Percentiles rank a stretch among this genome's conserved stretches.
Conservation (phyloP, 1,284 basidiomycete genomes). For the Xanthoconium separans region DNA sequence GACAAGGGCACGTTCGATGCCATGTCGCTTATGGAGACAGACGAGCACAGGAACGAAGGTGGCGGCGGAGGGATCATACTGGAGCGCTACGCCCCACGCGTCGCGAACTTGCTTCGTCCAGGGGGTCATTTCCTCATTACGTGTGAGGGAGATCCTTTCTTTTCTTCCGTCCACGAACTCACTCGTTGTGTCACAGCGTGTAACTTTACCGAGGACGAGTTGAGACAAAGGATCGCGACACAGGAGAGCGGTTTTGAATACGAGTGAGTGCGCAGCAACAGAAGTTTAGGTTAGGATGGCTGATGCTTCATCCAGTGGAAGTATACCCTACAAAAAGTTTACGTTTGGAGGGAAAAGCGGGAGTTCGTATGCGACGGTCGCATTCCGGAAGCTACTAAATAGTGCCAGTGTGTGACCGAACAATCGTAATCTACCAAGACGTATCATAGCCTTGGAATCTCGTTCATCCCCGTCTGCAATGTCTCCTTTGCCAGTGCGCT, state of each 20-base stretch:
- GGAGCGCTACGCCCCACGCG: conserved; percentile 60
- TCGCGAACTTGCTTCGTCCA: conserved; percentile 57
- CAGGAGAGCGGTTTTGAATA: conserved; percentile 52
- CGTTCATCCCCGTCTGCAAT: conserved; percentile 58
- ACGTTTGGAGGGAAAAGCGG: conserved; percentile 78
- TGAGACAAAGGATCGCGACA: conserved; percentile 57
- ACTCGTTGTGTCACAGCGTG: conserved; percentile 52
- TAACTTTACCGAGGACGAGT: conserved; percentile 87
- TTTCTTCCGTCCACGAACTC: not conserved
- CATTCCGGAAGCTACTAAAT: conserved; percentile 53
- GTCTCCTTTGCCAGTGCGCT: conserved; percentile 65
- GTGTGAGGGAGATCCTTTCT: conserved; percentile 49
- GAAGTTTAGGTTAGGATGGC: not conserved
- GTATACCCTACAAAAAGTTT: conserved; percentile 68
- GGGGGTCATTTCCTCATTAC: conserved; percentile 83
- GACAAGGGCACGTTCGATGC: conserved; percentile 89
- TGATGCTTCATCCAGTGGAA: conserved; percentile 47
- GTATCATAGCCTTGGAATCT: conserved; percentile 42
- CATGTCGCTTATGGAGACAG: conserved; percentile 73
- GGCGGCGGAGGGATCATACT: conserved; percentile 46
- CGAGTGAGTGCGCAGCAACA: conserved; percentile 49
- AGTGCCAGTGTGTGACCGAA: too few relatives aligned
- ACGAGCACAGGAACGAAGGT: conserved; percentile 29
- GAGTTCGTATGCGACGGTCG: conserved; percentile 69
- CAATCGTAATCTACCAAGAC: not conserved